phyloP scores from a whole-genome alignment of 345 rosid genomes.

The Citrus glauca region DNA sequence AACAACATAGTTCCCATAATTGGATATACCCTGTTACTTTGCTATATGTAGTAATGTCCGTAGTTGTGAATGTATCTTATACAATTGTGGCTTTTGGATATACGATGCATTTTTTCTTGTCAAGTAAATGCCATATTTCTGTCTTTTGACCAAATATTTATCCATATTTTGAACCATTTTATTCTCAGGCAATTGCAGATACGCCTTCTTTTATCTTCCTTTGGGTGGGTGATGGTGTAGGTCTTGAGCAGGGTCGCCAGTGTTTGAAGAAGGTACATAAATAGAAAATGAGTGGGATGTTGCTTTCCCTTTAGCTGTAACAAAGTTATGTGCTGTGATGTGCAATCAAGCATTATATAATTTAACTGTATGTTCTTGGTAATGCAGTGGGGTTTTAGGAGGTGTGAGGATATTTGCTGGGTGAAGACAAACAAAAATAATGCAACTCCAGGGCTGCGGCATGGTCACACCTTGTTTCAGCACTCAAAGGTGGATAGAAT shows the following conservation, averaged over 20 bases:
- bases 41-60: background rate
- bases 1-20: background rate
- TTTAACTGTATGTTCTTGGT: conserved; percentile 2
- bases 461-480: conserved; percentile 94
- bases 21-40: background rate
- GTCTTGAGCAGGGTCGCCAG: conserved; percentile 97
- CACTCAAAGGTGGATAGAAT: conserved; percentile 78
- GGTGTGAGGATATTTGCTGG: conserved; percentile 99
- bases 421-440: conserved; percentile 95
- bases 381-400: conserved; percentile 93
- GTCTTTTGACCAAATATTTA: background rate
- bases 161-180: background rate
- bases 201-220: conserved; percentile 98
- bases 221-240: conserved; percentile 99
- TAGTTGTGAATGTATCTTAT: background rate
- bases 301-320: background rate
- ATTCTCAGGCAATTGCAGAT: conserved; percentile 85
- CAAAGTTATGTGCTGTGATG: background rate
- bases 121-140: background rate
- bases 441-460: conserved; percentile 89
- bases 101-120: background rate
- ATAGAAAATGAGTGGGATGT: background rate
- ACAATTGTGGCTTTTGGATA: background rate
- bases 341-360: background rate
- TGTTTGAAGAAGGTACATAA: conserved; percentile 83